Evolutionary conservation across 192 early-diverging fungal species (phyloP).

Genomic region (Funneliformis mosseae): DNA sequence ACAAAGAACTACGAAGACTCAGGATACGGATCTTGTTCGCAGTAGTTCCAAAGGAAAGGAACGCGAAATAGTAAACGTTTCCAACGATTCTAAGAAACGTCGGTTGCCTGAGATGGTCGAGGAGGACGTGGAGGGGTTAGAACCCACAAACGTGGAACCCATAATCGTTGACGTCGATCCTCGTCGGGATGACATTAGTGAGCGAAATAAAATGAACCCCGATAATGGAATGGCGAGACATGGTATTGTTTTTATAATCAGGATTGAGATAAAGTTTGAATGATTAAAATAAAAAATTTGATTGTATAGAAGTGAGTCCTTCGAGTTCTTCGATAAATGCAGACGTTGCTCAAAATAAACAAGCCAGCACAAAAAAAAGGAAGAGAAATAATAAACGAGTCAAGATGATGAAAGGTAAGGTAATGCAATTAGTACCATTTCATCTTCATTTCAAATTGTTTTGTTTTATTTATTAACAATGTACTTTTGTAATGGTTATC

Average conservation of each 20-base stretch:
- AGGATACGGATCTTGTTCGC: neutral
- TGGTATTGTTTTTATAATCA: neutral
- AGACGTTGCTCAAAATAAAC: neutral
- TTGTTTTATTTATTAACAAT: neutral
- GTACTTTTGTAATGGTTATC: no score
- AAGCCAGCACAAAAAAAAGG: neutral
- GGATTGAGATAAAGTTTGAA: neutral
- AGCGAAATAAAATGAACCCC: neutral
- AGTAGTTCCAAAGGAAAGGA: neutral
- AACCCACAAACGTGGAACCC: neutral
- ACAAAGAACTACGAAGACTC: neutral
- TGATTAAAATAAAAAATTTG: neutral
- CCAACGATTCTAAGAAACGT: neutral
- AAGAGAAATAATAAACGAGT: neutral
- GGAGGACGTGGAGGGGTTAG: neutral
- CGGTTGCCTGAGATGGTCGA: neutral
- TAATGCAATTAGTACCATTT: neutral
- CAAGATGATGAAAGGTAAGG: neutral
- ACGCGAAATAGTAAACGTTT: neutral
- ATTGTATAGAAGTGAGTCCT: neutral
- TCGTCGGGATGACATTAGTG: neutral
- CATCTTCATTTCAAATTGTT: neutral
- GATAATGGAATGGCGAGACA: neutral
- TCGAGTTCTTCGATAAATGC: neutral
- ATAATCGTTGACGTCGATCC: neutral